These are phyloP conservation scores for Acaromyces ingoldii DNA, from an alignment of 1,284 basidiomycete genomes.

Conservation along the genomic window DNA sequence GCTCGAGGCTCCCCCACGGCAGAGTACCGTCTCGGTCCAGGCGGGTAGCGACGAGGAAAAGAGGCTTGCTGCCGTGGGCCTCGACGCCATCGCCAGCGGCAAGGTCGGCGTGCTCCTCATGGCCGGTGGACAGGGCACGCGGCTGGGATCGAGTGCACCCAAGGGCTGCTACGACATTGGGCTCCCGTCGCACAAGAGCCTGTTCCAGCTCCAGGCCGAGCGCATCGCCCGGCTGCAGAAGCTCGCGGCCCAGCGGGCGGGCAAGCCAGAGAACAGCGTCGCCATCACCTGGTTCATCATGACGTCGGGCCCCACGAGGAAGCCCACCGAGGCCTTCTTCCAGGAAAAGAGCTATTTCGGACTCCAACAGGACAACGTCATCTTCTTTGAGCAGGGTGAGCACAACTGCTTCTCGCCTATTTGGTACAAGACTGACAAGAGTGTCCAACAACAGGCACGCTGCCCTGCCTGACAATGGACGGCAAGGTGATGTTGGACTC, in stretches of 20 bases:
- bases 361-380: constrained; percentile 69
- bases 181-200: constrained; percentile 81
- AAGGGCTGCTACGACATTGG: constrained; percentile 98
- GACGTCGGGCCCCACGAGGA: constrained; percentile 92
- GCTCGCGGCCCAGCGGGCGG: constrained; percentile 59
- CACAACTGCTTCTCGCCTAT: background rate
- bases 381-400: constrained; percentile 94
- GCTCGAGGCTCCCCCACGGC: constrained; percentile 7
- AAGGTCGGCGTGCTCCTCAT: constrained; percentile 89
- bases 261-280: constrained; percentile 57
- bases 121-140: constrained; percentile 96
- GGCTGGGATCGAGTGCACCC: constrained; percentile 83
- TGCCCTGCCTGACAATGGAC: constrained; percentile 88
- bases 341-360: constrained; percentile 75
- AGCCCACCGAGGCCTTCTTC: constrained; percentile 83
- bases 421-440: background rate
- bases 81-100: constrained; percentile 73
- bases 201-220: constrained; percentile 96
- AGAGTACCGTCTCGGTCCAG: constrained; percentile 5
- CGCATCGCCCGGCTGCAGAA: constrained; percentile 77
- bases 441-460: constrained; percentile 63
- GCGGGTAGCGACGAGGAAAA: constrained; percentile 55
- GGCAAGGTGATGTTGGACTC: constrained; percentile 88
- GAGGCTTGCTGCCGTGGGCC: constrained; percentile 62
- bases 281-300: constrained; percentile 97